Base-by-base conservation (phyloP, 345 rosid genomes). In the Aquilaria malaccensis region DNA sequence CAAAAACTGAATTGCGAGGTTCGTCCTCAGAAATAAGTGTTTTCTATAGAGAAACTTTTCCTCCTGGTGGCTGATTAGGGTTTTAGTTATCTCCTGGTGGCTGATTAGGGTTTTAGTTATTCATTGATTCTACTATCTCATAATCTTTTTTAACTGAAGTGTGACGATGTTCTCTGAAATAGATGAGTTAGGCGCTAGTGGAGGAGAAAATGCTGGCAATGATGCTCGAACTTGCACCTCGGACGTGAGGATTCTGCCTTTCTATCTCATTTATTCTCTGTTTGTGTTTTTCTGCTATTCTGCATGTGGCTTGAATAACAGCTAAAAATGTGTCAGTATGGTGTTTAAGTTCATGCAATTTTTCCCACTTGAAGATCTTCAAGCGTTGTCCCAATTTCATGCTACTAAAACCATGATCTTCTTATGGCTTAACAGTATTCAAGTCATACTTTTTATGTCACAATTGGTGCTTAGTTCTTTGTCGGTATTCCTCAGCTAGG, bases 221-320 rank as follows among this genome's bases (percentile, higher is more conserved):
- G 64, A 60, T 43, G 67, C 50, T 64, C 64, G 54, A 12, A 63
- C 71, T 14, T 69, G 66, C 58, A 67, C 56, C 63, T 58, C 55
- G 61, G 61, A 55, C 61, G 92, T 83, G 74, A 72, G 81, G 52
- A 12, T 62, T 62, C 59, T 22, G 22, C 22, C 22, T 22, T 22
- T 22, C 22, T 22, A 12, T 52, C 46, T 60, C 55, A 54, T 58
- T 22, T 55, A 22, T 22, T 22, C 22, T 22, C 22, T 1, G 22
- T 22, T 22, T 22, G 22, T 22, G 22, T 22, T 22, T 22, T 22
- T 22, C 22, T 22, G 22, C 22, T 22, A 22, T 22, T 22, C 22
- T 22, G 22, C 22, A 22, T 22, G 22, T 22, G 22, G 22, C 22
- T 22, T 22, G 22, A 22, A 22, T 22, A 22, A 22, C 22, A 22